Conservation (phyloP, 306 rosid genomes). For the Inga laurina region DNA sequence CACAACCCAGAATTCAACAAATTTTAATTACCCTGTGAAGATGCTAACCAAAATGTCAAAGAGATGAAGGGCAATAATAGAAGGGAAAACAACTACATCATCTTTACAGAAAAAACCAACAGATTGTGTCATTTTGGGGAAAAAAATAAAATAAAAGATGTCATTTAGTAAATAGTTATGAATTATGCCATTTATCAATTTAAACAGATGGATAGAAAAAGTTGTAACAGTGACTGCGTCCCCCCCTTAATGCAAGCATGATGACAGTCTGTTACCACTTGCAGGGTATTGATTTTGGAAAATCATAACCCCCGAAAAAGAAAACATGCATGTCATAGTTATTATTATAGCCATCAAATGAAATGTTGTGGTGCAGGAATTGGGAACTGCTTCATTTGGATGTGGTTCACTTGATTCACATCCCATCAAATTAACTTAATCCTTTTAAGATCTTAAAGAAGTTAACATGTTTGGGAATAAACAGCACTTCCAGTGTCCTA, state of each 20-base stretch:
- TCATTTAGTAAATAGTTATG: background rate
- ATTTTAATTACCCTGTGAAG: background rate
- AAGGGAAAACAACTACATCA: background rate
- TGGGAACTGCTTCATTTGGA: background rate
- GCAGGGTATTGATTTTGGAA: background rate
- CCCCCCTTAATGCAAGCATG: background rate
- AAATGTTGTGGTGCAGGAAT: background rate
- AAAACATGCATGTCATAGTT: background rate
- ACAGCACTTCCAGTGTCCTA: background rate
- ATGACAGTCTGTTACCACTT: background rate
- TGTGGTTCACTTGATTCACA: background rate
- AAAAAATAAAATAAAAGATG: background rate
- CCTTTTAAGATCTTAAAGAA: background rate
- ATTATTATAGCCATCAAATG: background rate
- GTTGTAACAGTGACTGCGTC: background rate
- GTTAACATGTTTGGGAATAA: background rate
- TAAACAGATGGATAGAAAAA: background rate
- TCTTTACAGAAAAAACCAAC: background rate
- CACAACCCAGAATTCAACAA: conserved; percentile 17
- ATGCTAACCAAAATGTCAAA: background rate
- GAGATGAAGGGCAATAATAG: background rate
- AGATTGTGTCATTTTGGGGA: background rate
- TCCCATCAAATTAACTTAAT: background rate
- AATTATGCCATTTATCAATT: background rate
- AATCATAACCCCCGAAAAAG: background rate